Conservation (phyloP, 2,329 filamentous ascomycete genomes). For the Aspergillus viridinutans region DNA sequence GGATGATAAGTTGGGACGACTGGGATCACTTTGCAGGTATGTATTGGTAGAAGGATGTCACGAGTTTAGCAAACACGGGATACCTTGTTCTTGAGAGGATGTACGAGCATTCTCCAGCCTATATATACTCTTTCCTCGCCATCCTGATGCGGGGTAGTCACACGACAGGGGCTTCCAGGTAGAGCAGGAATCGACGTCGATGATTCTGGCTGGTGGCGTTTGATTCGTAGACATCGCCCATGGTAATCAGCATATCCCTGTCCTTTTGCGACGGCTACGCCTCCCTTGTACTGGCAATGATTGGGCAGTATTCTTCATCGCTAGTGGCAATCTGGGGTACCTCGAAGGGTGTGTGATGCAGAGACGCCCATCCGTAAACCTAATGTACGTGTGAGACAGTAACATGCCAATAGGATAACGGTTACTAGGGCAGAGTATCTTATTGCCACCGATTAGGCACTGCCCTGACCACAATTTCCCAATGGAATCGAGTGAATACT, state of each 20-base stretch:
- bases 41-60: not conserved
- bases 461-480: not conserved
- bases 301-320: not conserved
- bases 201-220: not conserved
- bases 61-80: not conserved
- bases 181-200: not conserved
- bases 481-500: not conserved
- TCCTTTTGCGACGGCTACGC: not conserved
- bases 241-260: not conserved
- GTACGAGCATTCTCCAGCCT: constrained; percentile 12
- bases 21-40: not conserved
- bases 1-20: not conserved
- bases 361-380: not conserved
- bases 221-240: not conserved
- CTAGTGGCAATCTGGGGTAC: not conserved
- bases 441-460: not conserved
- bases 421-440: not conserved
- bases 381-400: not conserved
- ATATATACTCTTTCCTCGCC: constrained; percentile 12
- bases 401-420: not conserved
- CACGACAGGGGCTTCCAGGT: constrained; percentile 4
- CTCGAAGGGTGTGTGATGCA: not conserved
- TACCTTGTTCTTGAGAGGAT: not conserved
- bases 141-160: constrained; percentile 20
- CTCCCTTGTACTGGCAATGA: not conserved